These are phyloP conservation scores for Clarireedia paspali DNA, from an alignment of 2,329 filamentous ascomycete genomes.

Conservation along the genomic window DNA sequence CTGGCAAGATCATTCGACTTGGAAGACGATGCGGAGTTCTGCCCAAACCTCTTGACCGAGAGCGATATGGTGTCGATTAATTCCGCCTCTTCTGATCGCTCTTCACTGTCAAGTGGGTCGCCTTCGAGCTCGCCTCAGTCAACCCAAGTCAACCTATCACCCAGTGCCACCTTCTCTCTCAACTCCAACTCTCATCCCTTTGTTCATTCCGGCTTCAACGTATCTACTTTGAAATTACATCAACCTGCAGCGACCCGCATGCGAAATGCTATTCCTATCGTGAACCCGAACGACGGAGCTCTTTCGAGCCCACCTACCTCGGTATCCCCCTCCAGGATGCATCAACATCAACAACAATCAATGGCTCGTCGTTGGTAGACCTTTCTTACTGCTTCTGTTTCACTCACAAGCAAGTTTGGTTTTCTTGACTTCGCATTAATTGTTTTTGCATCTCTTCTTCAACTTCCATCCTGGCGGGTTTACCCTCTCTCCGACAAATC, in stretches of 20 bases:
- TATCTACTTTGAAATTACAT: constrained; percentile 69
- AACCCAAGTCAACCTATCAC: constrained; percentile 55
- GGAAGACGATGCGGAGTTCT: constrained; percentile 94
- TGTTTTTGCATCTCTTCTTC: constrained; percentile 24
- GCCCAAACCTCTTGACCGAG: constrained; percentile 83
- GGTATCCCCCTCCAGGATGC: constrained; percentile 55
- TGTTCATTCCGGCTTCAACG: constrained; percentile 56
- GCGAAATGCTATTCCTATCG: constrained; percentile 96
- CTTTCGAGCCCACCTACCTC: constrained; percentile 77
- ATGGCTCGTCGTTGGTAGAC: constrained; percentile 26
- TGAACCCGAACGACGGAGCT: constrained; percentile 88
- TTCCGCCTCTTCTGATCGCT: constrained; percentile 83
- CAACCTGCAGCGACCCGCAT: constrained; percentile 84
- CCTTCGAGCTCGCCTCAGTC: constrained; percentile 86
- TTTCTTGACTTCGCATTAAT: constrained; percentile 23
- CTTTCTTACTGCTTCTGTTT: constrained; percentile 14
- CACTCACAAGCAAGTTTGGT: constrained; percentile 16
- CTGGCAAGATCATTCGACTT: constrained; percentile 89
- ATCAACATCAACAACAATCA: constrained; percentile 25
- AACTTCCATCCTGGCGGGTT: constrained; percentile 26
- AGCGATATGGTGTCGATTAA: constrained; percentile 80
- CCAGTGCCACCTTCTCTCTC: constrained; percentile 68
- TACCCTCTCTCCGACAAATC: constrained; percentile 25
- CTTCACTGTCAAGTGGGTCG: constrained; percentile 89
- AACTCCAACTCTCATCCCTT: constrained; percentile 60